Conservation (phyloP, 2,329 filamentous ascomycete species). For the Fusarium sp. region DNA sequence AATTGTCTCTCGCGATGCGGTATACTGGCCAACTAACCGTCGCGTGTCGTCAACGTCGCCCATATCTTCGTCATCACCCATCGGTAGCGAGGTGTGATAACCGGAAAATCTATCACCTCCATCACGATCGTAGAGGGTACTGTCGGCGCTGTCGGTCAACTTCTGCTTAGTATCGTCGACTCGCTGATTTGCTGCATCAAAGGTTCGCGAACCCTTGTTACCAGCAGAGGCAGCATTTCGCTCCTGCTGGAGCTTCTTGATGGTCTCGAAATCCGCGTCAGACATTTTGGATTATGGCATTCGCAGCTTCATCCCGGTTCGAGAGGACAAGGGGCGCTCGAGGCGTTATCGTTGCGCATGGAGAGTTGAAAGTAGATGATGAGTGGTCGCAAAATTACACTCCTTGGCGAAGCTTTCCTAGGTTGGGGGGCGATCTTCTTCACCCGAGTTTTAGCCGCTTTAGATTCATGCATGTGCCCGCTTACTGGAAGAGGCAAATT, state of each 20-base stretch:
- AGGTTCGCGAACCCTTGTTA: conserved; percentile 84
- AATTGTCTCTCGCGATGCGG: conserved; percentile 88
- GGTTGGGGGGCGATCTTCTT: conserved; percentile 40
- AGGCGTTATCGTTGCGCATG: conserved; percentile 51
- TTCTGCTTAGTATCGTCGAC: conserved; percentile 91
- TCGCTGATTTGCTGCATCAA: conserved; percentile 82
- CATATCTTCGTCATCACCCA: conserved; percentile 81
- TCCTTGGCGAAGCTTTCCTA: conserved; percentile 41
- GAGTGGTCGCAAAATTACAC: conserved; percentile 44
- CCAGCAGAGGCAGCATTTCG: conserved; percentile 81
- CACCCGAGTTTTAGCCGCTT: conserved; percentile 48
- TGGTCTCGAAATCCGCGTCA: conserved; percentile 86
- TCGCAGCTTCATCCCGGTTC: conserved; percentile 55
- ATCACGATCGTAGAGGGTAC: conserved; percentile 83
- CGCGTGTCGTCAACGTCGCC: conserved; percentile 76
- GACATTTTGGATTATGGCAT: conserved; percentile 63
- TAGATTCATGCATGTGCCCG: conserved; percentile 3
- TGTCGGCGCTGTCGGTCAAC: conserved; percentile 89
- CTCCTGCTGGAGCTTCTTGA: conserved; percentile 90
- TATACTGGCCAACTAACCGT: conserved; percentile 93
- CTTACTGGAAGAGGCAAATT: conserved; percentile 16
- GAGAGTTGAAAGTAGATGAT: conserved; percentile 42
- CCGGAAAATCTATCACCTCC: conserved; percentile 84
- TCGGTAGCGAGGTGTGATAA: conserved; percentile 89
- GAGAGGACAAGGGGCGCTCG: conserved; percentile 48